Base-by-base conservation (phyloP, 2,329 filamentous ascomycete species). In the Phyllachora maydis region DNA sequence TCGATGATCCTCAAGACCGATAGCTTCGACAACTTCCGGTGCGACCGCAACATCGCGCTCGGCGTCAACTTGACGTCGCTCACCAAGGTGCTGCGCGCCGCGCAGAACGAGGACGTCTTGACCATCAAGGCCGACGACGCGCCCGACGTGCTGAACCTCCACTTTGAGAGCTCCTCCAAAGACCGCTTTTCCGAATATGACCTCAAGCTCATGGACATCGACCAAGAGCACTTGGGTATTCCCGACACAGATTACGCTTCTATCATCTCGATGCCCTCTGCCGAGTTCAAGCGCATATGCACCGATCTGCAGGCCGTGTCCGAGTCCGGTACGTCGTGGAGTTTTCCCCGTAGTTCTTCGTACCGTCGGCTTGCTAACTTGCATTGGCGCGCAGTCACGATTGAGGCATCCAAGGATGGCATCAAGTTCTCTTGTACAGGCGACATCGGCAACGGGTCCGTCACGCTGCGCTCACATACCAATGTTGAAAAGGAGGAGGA, bases 131-230 rank as follows among this genome's bases (percentile, higher is more conserved):
- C 88, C 9, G 85, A 95, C 47, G 90, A 98, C 49, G 74, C 81
- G 18, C 88, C 88, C 22, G 88, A 98, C 52, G 79, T 83, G 23
- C 71, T 98, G 39, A 95, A 92, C 62, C 60, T 98, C 35, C 66
- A 83, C 38, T 98, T 98, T 46, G 90, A 98, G 69, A 91, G 71
- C 59, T 59, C 65, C 35, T 70, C 75, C 43, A 77, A 68, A 41
- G 88, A 98, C 52, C 67, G 88, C 36, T 67, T 98, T 45, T 91
- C 79, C 65, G 90, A 98, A 61, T 98, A 98, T 50, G 88, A 98
- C 52, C 77, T 98, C 54, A 98, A 98, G 65, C 71, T 98, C 48
- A 98, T 98, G 88, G 88, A 98, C 49, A 98, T 98, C 50, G 88
- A 98, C 54, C 90, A 98, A 59, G 88, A 98, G 64, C 88, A 98